Conservation (phyloP, 176 grass and related monocot species). For the Eragrostis nindensis region DNA sequence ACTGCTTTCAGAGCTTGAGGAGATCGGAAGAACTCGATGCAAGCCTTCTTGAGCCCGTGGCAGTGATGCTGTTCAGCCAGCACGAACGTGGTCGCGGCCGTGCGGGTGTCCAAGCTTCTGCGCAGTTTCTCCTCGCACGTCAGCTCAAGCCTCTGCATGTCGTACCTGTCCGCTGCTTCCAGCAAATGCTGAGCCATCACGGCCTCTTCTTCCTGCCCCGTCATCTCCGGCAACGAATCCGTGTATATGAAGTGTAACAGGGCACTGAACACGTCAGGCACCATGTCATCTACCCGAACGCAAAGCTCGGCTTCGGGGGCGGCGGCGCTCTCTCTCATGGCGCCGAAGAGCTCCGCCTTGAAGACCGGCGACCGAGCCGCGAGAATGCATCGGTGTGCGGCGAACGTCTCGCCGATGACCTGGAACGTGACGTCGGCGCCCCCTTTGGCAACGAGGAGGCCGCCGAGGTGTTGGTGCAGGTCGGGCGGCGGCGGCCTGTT, state of each 20-base stretch:
- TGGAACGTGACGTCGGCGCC: constrained; percentile 1
- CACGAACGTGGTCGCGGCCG: background rate
- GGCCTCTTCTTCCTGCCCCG: background rate
- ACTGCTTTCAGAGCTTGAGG: background rate
- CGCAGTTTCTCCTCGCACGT: background rate
- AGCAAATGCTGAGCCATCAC: constrained; percentile 43
- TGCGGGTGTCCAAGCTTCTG: background rate
- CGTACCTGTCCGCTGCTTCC: constrained; percentile 46
- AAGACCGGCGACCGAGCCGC: background rate
- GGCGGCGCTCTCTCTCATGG: background rate
- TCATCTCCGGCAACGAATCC: constrained; percentile 29
- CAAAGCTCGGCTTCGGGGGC: background rate
- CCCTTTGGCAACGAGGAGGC: background rate
- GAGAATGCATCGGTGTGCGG: background rate
- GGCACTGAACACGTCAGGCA: constrained; percentile 18
- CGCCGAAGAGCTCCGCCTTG: background rate
- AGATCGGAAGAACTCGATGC: background rate
- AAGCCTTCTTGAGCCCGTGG: background rate
- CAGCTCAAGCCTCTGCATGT: constrained; percentile 26
- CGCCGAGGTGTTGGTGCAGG: background rate
- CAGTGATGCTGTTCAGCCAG: background rate
- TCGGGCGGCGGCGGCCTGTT: background rate
- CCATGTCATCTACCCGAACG: background rate
- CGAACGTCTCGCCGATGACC: background rate
- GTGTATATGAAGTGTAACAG: constrained; percentile 45